These are phyloP conservation scores for Phytophthora pinifolia DNA, from an alignment of 352 stramenopile species.

Conservation along the genomic window DNA sequence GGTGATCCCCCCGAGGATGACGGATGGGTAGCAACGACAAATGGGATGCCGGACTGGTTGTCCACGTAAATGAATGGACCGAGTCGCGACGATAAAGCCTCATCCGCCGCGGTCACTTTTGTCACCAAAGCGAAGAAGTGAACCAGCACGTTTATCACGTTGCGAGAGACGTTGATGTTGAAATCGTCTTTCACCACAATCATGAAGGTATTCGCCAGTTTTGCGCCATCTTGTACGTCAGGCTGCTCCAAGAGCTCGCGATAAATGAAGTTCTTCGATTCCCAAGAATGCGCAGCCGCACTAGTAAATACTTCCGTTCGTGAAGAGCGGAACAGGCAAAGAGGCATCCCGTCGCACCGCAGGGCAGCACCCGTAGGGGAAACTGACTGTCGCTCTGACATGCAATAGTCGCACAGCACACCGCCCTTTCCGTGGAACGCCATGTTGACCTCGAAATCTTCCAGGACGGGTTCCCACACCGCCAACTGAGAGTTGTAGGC, in stretches of 20 bases:
- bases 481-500: slow-evolving; percentile 87
- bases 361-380: slow-evolving; percentile 55
- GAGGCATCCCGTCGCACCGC: slow-evolving; percentile 68
- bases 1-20: slow-evolving; percentile 23
- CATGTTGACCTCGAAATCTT: slow-evolving; percentile 84
- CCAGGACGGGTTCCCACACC: slow-evolving; percentile 82
- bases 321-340: slow-evolving; percentile 68
- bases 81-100: slow-evolving; percentile 49
- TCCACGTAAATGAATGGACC: slow-evolving; percentile 87
- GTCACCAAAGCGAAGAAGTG: slow-evolving; percentile 77
- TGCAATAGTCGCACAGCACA: slow-evolving; percentile 77
- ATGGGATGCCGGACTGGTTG: slow-evolving; percentile 84
- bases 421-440: slow-evolving; percentile 68
- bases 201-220: slow-evolving; percentile 65
- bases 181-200: slow-evolving; percentile 80
- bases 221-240: slow-evolving; percentile 55
- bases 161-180: slow-evolving; percentile 81
- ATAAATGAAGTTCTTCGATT: slow-evolving; percentile 86
- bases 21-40: slow-evolving; percentile 70
- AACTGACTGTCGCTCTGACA: slow-evolving; percentile 68
- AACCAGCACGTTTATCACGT: slow-evolving; percentile 81
- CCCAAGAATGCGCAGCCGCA: slow-evolving; percentile 59
- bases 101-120: slow-evolving; percentile 46
- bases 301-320: slow-evolving; percentile 69
- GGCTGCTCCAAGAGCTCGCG: slow-evolving; percentile 66